Evolutionary conservation across 306 rosid species (phyloP).

Genomic region (Rosa multiflora): DNA sequence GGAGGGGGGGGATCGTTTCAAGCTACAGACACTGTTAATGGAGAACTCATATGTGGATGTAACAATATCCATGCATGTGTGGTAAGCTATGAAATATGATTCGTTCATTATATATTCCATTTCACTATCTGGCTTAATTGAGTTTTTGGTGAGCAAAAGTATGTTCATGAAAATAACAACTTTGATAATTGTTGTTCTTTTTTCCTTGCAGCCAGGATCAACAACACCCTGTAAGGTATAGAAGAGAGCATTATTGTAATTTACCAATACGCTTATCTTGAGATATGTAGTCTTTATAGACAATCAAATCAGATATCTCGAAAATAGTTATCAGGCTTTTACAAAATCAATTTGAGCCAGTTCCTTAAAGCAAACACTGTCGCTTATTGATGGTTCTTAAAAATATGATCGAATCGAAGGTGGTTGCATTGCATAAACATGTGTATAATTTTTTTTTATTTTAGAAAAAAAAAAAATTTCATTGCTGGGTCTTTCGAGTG

Average conservation of each 20-base stretch:
- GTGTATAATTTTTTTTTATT: no score
- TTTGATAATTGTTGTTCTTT: slow-evolving; percentile 1
- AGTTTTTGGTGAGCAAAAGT: no score
- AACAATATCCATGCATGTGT: slow-evolving; percentile 57
- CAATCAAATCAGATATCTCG: neutral
- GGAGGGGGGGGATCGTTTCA: slow-evolving; percentile 86
- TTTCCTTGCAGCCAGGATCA: slow-evolving; percentile 46
- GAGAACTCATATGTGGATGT: slow-evolving; percentile 69
- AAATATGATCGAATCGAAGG: no score
- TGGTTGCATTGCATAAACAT: no score
- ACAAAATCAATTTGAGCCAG: no score
- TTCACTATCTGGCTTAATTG: neutral
- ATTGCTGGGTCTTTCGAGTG: slow-evolving; percentile 13
- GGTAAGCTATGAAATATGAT: slow-evolving; percentile 31
- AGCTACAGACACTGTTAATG: slow-evolving; percentile 76
- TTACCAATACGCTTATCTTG: neutral
- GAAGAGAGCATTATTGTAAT: neutral
- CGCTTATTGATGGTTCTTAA: no score
- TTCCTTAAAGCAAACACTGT: no score
- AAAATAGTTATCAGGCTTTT: neutral
- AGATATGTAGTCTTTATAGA: neutral
- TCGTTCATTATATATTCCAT: neutral
- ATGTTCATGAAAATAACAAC: neutral
- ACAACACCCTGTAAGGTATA: slow-evolving; percentile 39
- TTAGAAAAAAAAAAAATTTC: neutral